phyloP scores from a whole-genome alignment of 306 rosid genomes.

The Vigna radiata region DNA sequence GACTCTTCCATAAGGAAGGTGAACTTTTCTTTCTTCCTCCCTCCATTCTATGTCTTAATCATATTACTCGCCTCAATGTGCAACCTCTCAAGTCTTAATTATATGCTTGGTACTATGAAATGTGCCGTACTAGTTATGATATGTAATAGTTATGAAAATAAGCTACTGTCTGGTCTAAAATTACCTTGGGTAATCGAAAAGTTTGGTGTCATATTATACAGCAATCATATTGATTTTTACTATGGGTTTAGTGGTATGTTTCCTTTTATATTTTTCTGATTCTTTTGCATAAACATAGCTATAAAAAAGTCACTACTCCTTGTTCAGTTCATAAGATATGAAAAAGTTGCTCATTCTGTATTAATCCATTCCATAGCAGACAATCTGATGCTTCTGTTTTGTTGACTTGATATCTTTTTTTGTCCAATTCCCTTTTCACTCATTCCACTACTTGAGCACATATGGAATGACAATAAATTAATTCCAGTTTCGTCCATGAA shows the following conservation, averaged over 20 bases:
- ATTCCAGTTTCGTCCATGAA: not conserved
- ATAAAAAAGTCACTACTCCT: not conserved
- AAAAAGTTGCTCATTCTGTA: too few relatives aligned
- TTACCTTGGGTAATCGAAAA: not conserved
- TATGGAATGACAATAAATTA: not conserved
- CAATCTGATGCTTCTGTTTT: conserved; percentile 12
- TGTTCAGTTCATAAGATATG: too few relatives aligned
- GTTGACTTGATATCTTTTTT: not conserved
- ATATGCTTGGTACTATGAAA: conserved; percentile 29
- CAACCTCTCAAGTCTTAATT: conserved; percentile 16
- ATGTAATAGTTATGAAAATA: not conserved
- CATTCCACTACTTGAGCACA: not conserved
- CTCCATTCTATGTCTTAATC: conserved; percentile 22
- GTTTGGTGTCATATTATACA: not conserved
- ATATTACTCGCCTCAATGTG: conserved; percentile 27
- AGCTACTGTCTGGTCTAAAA: conserved; percentile 17
- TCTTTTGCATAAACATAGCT: not conserved
- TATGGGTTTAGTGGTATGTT: conserved; percentile 7
- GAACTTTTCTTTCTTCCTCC: conserved; percentile 41
- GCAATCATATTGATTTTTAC: not conserved
- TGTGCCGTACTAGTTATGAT: not conserved
- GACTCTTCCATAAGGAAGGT: conserved; percentile 87
- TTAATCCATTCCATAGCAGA: not conserved
- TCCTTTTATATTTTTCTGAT: not conserved
- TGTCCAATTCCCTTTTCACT: not conserved